Conservation (phyloP, 208 protist genomes). For the Acanthamoeba rhysodes region DNA sequence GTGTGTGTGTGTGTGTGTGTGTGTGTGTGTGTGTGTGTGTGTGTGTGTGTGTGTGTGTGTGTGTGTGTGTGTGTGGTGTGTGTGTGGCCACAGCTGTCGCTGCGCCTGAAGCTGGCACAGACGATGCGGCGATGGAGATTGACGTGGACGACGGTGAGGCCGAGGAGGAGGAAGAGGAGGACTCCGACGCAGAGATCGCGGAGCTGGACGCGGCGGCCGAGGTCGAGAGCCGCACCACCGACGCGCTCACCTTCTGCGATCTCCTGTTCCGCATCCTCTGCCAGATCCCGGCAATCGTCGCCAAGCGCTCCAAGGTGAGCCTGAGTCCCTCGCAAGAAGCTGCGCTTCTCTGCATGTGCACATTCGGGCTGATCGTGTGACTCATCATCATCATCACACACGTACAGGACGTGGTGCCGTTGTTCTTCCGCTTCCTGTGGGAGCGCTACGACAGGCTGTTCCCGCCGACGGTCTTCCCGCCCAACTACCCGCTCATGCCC, state of each 20-base stretch:
- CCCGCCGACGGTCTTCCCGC: slow-evolving; percentile 58
- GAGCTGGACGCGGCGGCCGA: neutral
- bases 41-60: neutral
- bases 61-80: neutral
- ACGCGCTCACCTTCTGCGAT: slow-evolving; percentile 54
- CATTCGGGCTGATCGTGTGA: no score
- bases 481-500: slow-evolving; percentile 66
- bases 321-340: neutral
- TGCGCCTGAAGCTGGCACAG: neutral
- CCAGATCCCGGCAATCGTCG: slow-evolving; percentile 59
- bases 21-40: neutral
- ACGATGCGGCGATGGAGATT: neutral
- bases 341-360: neutral
- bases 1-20: neutral
- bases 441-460: slow-evolving; percentile 60
- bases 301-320: slow-evolving; percentile 57
- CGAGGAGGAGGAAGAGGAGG: neutral
- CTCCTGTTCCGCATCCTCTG: slow-evolving; percentile 43
- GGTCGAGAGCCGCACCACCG: slow-evolving; percentile 41
- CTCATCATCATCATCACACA: neutral
- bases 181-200: neutral
- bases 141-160: neutral
- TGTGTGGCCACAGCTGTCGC: neutral
- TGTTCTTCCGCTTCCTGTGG: slow-evolving; percentile 70
- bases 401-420: slow-evolving; percentile 35